Evolutionary conservation across 1,284 basidiomycete genomes (phyloP).

Genomic region (Phylloporus gajari): DNA sequence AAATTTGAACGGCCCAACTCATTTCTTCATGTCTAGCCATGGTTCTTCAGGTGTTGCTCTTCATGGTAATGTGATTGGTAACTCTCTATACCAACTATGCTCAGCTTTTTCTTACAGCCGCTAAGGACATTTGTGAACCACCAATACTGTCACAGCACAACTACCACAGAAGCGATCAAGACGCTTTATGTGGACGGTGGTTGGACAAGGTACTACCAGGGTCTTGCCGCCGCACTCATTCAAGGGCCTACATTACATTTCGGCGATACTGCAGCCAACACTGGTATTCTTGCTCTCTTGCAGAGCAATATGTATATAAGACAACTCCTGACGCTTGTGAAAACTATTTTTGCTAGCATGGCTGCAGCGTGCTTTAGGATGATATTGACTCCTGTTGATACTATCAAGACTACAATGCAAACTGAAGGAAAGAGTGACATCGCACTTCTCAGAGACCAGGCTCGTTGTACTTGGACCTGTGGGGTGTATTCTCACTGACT

Average conservation of each 20-base stretch:
- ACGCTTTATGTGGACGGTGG: slow-evolving; percentile 85
- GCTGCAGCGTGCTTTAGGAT: slow-evolving; percentile 60
- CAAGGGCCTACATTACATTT: slow-evolving; percentile 85
- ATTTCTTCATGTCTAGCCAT: slow-evolving; percentile 64
- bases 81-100: slow-evolving; percentile 11
- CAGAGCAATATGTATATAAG: slow-evolving; percentile 75
- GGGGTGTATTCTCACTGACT: background rate
- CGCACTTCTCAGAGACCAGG: slow-evolving; percentile 71
- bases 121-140: slow-evolving; percentile 92
- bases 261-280: slow-evolving; percentile 89
- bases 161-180: slow-evolving; percentile 68
- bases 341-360: slow-evolving; percentile 77
- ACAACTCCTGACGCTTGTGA: slow-evolving; percentile 66
- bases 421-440: slow-evolving; percentile 82
- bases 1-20: background rate
- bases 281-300: slow-evolving; percentile 80
- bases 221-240: slow-evolving; percentile 81
- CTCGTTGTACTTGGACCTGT: slow-evolving; percentile 43
- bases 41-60: slow-evolving; percentile 86
- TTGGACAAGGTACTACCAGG: slow-evolving; percentile 83
- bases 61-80: slow-evolving; percentile 67
- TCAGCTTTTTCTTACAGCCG: slow-evolving; percentile 53
- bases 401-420: slow-evolving; percentile 91
- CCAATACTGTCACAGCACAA: slow-evolving; percentile 85
- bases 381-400: slow-evolving; percentile 81